phyloP scores from a whole-genome alignment of 169 alveolate species.

The Plasmodium chabaudi region DNA sequence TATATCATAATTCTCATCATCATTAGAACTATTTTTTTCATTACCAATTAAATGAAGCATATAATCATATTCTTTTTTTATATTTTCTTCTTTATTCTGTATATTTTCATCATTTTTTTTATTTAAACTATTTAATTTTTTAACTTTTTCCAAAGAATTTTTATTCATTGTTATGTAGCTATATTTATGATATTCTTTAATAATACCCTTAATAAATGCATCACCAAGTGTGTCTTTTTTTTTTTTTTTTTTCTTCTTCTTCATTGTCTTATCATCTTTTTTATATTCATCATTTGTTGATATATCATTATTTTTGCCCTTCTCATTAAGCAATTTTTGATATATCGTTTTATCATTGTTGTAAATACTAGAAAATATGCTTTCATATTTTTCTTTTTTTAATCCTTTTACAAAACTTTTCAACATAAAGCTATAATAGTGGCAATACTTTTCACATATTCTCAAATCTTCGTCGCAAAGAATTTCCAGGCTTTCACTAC shows the following conservation, averaged over 20 bases:
- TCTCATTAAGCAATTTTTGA: neutral
- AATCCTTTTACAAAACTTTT: conserved; percentile 1
- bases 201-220: neutral
- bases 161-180: conserved; percentile 27
- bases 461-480: conserved; percentile 10
- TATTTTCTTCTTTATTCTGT: conserved; percentile 2
- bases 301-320: too few relatives aligned
- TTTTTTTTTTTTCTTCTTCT: neutral
- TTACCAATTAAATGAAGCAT: conserved; percentile 28
- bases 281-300: too few relatives aligned
- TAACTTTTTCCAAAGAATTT: conserved; percentile 12
- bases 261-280: too few relatives aligned
- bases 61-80: conserved; percentile 11
- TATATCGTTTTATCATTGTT: conserved; percentile 24
- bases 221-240: conserved; percentile 8
- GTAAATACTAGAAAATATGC: conserved; percentile 7
- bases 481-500: conserved; percentile 44
- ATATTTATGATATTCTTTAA: conserved; percentile 40
- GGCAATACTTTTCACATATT: conserved; percentile 56
- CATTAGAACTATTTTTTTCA: conserved; percentile 13
- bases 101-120: conserved; percentile 2
- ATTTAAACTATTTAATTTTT: neutral
- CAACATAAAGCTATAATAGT: conserved; percentile 17
- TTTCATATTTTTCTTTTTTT: conserved; percentile 26
- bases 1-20: conserved; percentile 4